A percentile compares a stretch with the other conserved stretches of the same genome.
Conservation (phyloP, 805 yeast species). For the Allodekkera sacchari region DNA sequence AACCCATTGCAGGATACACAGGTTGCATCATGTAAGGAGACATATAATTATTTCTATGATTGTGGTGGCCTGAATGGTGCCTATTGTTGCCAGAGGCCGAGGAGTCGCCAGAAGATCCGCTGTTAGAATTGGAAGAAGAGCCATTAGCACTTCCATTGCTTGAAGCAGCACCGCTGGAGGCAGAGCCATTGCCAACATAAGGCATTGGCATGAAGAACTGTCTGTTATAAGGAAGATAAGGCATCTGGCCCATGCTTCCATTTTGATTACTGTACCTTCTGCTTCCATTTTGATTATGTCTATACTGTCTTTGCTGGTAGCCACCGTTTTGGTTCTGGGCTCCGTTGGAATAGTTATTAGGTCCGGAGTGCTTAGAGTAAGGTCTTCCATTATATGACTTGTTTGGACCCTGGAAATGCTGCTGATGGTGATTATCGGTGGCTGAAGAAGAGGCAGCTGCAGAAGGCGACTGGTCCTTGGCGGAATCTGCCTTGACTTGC, state of each 20-base stretch:
- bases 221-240: slow-evolving; percentile 16
- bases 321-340: slow-evolving; percentile 8
- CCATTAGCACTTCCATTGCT: neutral
- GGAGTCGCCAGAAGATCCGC: too few relatives aligned
- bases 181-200: slow-evolving; percentile 10
- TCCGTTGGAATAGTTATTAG: slow-evolving; percentile 7
- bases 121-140: neutral
- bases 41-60: slow-evolving; percentile 12
- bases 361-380: slow-evolving; percentile 8
- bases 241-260: slow-evolving; percentile 13
- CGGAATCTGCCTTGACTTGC: neutral
- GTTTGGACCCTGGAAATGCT: slow-evolving; percentile 2
- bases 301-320: slow-evolving; percentile 15
- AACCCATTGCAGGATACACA: slow-evolving; percentile 17
- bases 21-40: slow-evolving; percentile 17
- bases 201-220: slow-evolving; percentile 16
- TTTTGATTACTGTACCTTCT: slow-evolving; percentile 17
- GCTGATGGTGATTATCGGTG: neutral
- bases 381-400: slow-evolving; percentile 2
- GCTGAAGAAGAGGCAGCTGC: neutral
- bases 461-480: neutral
- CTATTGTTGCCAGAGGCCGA: slow-evolving; percentile 7
- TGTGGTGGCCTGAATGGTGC: slow-evolving; percentile 3
- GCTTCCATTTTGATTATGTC: slow-evolving; percentile 11
- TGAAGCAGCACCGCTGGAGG: neutral